These are phyloP conservation scores for Beauveria pseudobassiana DNA, from an alignment of 2,329 filamentous ascomycete genomes.

Conservation along the genomic window DNA sequence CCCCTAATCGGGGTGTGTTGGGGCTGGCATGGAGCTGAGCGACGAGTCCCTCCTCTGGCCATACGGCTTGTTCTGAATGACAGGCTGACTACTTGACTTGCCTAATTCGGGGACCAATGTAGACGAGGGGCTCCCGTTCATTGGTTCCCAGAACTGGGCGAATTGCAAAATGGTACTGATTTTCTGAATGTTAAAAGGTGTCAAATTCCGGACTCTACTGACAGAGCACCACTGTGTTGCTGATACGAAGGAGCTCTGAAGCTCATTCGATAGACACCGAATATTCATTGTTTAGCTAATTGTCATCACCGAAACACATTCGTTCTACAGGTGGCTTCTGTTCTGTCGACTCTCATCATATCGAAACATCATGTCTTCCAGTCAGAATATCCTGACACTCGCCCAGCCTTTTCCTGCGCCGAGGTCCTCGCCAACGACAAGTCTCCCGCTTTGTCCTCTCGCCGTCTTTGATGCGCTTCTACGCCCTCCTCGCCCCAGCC, in stretches of 20 bases:
- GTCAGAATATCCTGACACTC: not conserved
- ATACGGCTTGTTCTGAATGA: no score
- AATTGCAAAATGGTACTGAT: no score
- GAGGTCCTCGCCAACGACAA: not conserved
- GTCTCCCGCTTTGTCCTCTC: not conserved
- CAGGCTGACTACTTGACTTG: no score
- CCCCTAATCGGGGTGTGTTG: not conserved
- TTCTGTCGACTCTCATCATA: not conserved
- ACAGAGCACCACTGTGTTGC: not conserved
- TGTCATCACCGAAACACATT: not conserved
- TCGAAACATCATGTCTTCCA: not conserved
- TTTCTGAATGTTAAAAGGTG: not conserved
- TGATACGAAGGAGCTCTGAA: not conserved
- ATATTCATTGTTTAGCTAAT: not conserved
- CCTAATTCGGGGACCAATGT: no score
- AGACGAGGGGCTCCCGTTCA: no score
- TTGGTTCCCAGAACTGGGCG: no score
- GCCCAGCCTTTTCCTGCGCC: not conserved
- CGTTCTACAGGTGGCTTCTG: not conserved
- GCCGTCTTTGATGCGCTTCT: no score
- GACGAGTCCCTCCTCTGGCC: no score
- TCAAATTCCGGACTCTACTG: not conserved
- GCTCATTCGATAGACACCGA: not conserved
- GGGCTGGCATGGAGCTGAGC: not conserved
- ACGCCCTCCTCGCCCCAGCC: no score